These are phyloP conservation scores for Fraxinus albicans DNA, from an alignment of 305 asterid species.

Conservation along the genomic window DNA sequence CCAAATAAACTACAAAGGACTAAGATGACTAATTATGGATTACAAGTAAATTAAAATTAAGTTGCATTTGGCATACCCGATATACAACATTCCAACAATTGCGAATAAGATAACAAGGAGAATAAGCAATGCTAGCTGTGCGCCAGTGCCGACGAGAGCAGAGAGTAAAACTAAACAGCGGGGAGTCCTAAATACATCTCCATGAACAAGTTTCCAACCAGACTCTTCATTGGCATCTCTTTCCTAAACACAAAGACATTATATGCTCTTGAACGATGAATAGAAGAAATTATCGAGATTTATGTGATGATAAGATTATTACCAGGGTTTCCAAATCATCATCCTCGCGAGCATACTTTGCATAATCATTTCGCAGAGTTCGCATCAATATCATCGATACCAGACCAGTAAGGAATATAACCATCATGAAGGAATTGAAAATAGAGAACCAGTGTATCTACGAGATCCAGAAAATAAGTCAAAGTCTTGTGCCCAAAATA, in stretches of 20 bases:
- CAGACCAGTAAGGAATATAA: constrained; percentile 57
- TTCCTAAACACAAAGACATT: constrained; percentile 33
- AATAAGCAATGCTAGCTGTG: constrained; percentile 47
- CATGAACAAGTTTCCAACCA: constrained; percentile 63
- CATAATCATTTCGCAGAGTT: constrained; percentile 54
- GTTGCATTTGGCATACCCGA: constrained; percentile 40
- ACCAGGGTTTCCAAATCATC: constrained; percentile 60
- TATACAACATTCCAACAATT: constrained; percentile 52
- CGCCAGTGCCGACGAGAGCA: constrained; percentile 56
- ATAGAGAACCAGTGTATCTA: constrained; percentile 75
- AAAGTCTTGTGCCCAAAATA: constrained; percentile 4
- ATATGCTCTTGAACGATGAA: not conserved
- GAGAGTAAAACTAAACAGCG: constrained; percentile 36
- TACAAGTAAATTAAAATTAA: not conserved
- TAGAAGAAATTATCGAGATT: not conserved
- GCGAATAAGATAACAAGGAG: constrained; percentile 53
- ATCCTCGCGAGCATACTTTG: constrained; percentile 61
- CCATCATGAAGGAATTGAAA: constrained; percentile 68
- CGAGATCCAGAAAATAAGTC: constrained; percentile 11
- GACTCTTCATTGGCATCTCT: constrained; percentile 58
- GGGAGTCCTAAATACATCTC: constrained; percentile 54
- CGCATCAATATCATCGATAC: constrained; percentile 63
- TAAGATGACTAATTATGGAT: not conserved
- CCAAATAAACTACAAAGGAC: not conserved
- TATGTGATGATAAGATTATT: not conserved